A percentile compares a stretch with the other conserved stretches of the same genome.
Evolutionary conservation across 2,329 filamentous ascomycete species (phyloP).

Genomic region (Acarospora socialis): DNA sequence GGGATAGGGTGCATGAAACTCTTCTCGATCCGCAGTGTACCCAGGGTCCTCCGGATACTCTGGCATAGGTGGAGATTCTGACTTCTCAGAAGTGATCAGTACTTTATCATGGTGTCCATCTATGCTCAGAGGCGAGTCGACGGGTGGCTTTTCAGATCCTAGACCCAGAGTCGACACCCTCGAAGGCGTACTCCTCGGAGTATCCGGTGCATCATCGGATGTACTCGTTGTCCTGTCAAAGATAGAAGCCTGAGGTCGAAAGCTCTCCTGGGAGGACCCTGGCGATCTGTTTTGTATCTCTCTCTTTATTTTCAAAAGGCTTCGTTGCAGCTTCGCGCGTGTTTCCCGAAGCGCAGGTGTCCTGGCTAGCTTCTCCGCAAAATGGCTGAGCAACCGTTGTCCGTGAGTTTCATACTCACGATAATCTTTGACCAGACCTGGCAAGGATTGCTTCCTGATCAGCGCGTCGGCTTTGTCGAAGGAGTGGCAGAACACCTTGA

Average conservation of each 20-base stretch:
- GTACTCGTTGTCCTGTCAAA: constrained; percentile 34
- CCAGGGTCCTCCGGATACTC: constrained; percentile 20
- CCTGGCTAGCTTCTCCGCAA: constrained; percentile 17
- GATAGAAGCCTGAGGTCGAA: constrained; percentile 24
- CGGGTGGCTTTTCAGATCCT: constrained; percentile 16
- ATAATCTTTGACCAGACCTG: constrained; percentile 31
- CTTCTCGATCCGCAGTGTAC: constrained; percentile 24
- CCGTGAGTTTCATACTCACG: constrained; percentile 34
- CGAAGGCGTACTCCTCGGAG: too few relatives aligned
- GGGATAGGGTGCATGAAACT: constrained; percentile 6
- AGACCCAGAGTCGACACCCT: too few relatives aligned
- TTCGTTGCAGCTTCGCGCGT: constrained; percentile 21
- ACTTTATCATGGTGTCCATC: too few relatives aligned
- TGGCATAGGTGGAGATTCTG: constrained; percentile 21
- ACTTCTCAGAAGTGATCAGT: too few relatives aligned
- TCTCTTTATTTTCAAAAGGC: constrained; percentile 24
- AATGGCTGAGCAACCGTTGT: constrained; percentile 26
- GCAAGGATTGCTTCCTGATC: constrained; percentile 24
- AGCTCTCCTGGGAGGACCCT: constrained; percentile 26
- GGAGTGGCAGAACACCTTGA: constrained; percentile 27
- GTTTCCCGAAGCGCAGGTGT: constrained; percentile 21
- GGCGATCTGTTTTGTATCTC: constrained; percentile 30
- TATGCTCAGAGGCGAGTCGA: constrained; percentile 23
- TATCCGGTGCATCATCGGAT: constrained; percentile 23
- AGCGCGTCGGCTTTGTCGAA: constrained; percentile 27